Base-by-base conservation (phyloP, 495 filamentous ascomycete genomes). In the Hyaloscypha finlandica region DNA sequence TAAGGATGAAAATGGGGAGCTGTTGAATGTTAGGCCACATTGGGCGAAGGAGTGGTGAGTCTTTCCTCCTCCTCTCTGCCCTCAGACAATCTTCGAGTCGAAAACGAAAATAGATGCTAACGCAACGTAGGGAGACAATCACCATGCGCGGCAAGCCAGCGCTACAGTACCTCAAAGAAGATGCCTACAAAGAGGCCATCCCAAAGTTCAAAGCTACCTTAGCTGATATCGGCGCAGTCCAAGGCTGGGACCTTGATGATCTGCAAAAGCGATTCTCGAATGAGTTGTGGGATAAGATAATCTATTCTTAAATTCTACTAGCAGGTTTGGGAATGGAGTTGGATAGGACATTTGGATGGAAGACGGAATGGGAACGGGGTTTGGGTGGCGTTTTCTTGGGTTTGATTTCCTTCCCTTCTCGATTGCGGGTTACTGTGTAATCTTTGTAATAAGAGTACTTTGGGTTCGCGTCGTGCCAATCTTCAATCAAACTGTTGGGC, bases 11-110 rank as follows among this genome's bases (percentile, higher is more conserved):
- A 56, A 75, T 14, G 76, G 75, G 0, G 63, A 67, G 12, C 64
- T 68, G 45, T 60, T 80, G 45, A 78, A 81, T 51, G 76, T 79
- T 22, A 65, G 84, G 8, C 83, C 84, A 14, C 84, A 86, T 68
- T 84, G 82, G 84, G 84, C 84, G 0, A 86, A 86, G 72, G 81
- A 85, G 64, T 85, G 84, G 84, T 71, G 74, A 29, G 74, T 73
- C 20, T 64, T 20, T 14, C n/a, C 25, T 31, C 45, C 4, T 22
- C n/a, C n/a, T n/a, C n/a, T n/a, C 32, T 59, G 2, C 16, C 14
- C 39, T 19, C 57, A 25, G n/a, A 20, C 35, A 32, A 22, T 22
- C 20, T 16, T 16, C 14, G 35, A 30, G 57, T 25, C 12, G n/a
- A 35, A 39, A 1, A 59, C 35, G 30, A 14, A 29, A 22, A 14